Conservation (phyloP, 2,329 filamentous ascomycete genomes). For the Fusarium albosuccineum region DNA sequence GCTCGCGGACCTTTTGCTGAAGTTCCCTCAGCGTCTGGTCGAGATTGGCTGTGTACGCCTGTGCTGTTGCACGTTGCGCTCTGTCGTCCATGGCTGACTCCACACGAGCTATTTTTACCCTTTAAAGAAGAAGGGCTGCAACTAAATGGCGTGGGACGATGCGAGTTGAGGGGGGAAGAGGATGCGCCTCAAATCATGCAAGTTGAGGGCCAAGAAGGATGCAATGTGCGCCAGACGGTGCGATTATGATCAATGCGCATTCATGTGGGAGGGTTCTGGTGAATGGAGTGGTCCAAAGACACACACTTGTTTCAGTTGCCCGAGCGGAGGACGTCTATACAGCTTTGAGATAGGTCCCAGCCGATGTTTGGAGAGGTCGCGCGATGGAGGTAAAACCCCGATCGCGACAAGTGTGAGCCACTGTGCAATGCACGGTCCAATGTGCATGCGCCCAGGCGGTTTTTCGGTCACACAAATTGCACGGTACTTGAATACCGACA, state of each 20-base stretch:
- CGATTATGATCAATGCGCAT: neutral
- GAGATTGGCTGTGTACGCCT: slow-evolving; percentile 62
- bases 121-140: neutral
- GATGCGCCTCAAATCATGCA: slow-evolving; percentile 3
- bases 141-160: neutral
- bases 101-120: slow-evolving; percentile 21
- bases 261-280: neutral
- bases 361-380: neutral
- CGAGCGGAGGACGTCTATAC: neutral
- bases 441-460: no score
- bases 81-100: slow-evolving; percentile 43
- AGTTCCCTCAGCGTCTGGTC: slow-evolving; percentile 77
- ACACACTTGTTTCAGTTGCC: neutral
- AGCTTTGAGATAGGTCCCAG: neutral
- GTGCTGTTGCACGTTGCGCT: slow-evolving; percentile 43
- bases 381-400: neutral
- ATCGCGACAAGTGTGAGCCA: neutral
- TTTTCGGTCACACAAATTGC: no score
- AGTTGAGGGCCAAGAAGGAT: neutral
- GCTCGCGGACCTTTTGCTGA: slow-evolving; percentile 67
- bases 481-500: no score
- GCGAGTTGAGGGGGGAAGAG: neutral
- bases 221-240: neutral
- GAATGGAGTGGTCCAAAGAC: neutral
- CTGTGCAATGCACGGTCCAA: slow-evolving; percentile 1